Conservation (phyloP, 495 filamentous ascomycete genomes). For the Corynascus novoguineensis region DNA sequence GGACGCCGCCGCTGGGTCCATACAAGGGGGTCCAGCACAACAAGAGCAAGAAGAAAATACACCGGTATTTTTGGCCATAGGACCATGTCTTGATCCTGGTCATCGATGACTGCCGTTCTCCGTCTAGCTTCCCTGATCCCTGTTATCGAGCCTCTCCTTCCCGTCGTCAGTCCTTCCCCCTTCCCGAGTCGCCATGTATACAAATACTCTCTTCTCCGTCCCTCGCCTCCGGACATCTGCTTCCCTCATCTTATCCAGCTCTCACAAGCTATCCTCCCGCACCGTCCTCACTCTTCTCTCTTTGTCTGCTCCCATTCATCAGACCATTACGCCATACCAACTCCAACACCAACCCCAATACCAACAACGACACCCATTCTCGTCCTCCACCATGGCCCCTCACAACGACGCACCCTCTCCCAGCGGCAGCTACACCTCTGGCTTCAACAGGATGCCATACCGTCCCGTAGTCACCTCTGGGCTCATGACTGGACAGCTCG, state of each 20-base stretch:
- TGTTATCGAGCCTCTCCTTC: not conserved
- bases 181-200: conserved; percentile 21
- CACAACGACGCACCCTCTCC: conserved; percentile 49
- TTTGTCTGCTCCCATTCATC: not conserved
- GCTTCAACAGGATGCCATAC: conserved; percentile 42
- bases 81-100: not conserved
- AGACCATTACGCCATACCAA: not conserved
- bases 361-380: conserved; percentile 8
- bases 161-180: not conserved
- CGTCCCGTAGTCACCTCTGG: conserved; percentile 32
- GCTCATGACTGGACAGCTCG: conserved; percentile 27
- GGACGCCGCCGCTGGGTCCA: conserved; percentile 3
- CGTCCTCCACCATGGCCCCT: conserved; percentile 40
- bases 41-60: conserved; percentile 2
- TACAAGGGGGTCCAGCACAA: not conserved
- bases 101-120: conserved; percentile 17
- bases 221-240: not conserved
- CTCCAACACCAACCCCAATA: too few relatives aligned
- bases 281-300: too few relatives aligned
- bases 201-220: conserved; percentile 28
- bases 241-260: conserved; percentile 9
- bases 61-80: conserved; percentile 6
- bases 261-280: not conserved
- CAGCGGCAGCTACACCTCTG: conserved; percentile 40
- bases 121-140: conserved; percentile 17